A percentile compares a stretch with the other conserved stretches of the same genome.
Conservation (phyloP, 2,329 filamentous ascomycete genomes). For the Trichophyton equinum region DNA sequence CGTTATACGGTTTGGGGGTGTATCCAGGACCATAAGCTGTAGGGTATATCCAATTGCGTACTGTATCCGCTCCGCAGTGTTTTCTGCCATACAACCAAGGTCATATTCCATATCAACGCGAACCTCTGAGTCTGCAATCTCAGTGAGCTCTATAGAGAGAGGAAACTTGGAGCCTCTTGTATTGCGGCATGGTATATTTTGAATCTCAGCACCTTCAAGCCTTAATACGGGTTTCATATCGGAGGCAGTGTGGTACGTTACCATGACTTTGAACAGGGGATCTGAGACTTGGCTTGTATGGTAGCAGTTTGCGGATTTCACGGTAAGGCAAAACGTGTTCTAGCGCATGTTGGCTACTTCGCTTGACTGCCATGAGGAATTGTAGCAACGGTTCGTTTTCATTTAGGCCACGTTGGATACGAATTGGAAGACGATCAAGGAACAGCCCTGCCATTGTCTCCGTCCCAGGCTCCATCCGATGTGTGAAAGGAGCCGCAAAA, state of each 20-base stretch:
- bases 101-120: not conserved
- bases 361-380: not conserved
- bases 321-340: not conserved
- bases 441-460: not conserved
- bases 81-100: not conserved
- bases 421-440: constrained; percentile 8
- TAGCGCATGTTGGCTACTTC: not conserved
- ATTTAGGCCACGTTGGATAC: not conserved
- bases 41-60: not conserved
- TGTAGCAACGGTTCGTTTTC: not conserved
- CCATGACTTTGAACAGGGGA: constrained; percentile 5
- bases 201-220: not conserved
- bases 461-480: constrained; percentile 1
- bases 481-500: not conserved
- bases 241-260: not conserved
- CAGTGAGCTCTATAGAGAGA: not conserved
- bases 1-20: not conserved
- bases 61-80: not conserved
- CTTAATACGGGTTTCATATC: not conserved
- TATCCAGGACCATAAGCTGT: not conserved
- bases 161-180: not conserved
- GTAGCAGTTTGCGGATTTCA: constrained; percentile 3
- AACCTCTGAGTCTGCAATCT: not conserved
- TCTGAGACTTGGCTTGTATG: not conserved
- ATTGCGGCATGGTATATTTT: not conserved